These are phyloP conservation scores for Sclerotinia nivalis DNA, from an alignment of 2,329 filamentous ascomycete species.

Conservation along the genomic window DNA sequence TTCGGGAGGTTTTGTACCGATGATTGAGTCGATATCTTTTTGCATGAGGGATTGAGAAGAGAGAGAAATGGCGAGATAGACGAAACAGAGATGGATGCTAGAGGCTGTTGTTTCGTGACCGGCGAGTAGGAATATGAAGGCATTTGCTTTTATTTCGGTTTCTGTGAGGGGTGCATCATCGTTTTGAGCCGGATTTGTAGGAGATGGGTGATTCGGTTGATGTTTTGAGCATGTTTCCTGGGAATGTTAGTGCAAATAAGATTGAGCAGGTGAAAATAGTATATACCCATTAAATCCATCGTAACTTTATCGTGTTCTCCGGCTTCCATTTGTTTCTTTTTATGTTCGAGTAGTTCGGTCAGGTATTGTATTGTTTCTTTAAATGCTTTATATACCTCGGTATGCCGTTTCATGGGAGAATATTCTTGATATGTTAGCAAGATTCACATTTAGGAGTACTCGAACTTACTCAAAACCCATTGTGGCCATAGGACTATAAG, in stretches of 20 bases:
- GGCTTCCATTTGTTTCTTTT: conserved; percentile 30
- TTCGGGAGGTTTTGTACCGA: conserved; percentile 31
- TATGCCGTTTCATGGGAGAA: conserved; percentile 46
- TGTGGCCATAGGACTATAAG: conserved; percentile 43
- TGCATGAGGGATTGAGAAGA: conserved; percentile 32
- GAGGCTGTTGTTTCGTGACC: conserved; percentile 43
- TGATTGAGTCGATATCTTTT: conserved; percentile 35
- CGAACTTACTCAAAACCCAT: conserved; percentile 45
- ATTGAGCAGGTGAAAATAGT: neutral
- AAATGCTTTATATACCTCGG: conserved; percentile 45
- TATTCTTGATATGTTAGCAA: conserved; percentile 24
- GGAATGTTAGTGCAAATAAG: neutral
- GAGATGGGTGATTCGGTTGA: conserved; percentile 22
- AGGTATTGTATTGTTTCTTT: conserved; percentile 54
- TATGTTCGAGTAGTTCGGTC: conserved; percentile 49
- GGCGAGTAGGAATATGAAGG: conserved; percentile 41
- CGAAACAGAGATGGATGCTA: conserved; percentile 37
- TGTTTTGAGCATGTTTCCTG: conserved; percentile 34
- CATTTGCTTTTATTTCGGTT: conserved; percentile 40
- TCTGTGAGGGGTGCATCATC: conserved; percentile 26
- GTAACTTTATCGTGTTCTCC: conserved; percentile 33
- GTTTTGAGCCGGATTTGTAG: conserved; percentile 18
- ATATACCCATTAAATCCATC: conserved; percentile 36
- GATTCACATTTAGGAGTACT: neutral
- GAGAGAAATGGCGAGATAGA: conserved; percentile 36